These are phyloP conservation scores for Colletotrichum tamarilloi DNA, from an alignment of 2,329 filamentous ascomycete species.

Conservation along the genomic window DNA sequence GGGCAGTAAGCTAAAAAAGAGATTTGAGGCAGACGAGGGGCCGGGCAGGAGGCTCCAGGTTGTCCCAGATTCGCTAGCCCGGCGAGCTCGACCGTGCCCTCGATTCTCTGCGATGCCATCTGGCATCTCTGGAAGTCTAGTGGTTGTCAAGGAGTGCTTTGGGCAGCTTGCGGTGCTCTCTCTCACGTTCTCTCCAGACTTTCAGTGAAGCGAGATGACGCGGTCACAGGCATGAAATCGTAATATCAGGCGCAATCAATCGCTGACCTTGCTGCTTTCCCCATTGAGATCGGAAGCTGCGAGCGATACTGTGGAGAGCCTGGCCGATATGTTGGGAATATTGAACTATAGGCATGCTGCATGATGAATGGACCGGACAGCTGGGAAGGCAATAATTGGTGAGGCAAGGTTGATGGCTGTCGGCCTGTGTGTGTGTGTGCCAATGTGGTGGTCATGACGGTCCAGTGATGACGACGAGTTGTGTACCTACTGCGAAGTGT, in stretches of 20 bases:
- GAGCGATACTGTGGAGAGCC: slow-evolving; percentile 2
- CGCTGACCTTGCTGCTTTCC: slow-evolving; percentile 10
- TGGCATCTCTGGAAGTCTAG: not conserved
- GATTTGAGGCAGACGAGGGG: not conserved
- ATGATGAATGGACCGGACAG: slow-evolving; percentile 14
- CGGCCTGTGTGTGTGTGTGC: not conserved
- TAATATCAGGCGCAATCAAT: slow-evolving; percentile 33
- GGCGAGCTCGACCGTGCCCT: not conserved
- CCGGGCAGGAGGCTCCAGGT: slow-evolving; percentile 5
- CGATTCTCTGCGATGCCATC: slow-evolving; percentile 14
- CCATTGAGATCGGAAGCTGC: slow-evolving; percentile 2
- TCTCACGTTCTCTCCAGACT: slow-evolving; percentile 6
- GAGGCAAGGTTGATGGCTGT: slow-evolving; percentile 20
- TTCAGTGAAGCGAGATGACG: slow-evolving; percentile 6
- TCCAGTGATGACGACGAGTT: slow-evolving; percentile 1
- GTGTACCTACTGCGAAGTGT: not conserved
- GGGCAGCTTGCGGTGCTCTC: not conserved
- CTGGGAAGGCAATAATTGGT: slow-evolving; percentile 11
- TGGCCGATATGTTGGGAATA: not conserved
- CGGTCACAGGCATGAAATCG: slow-evolving; percentile 26
- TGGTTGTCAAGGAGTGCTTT: not conserved
- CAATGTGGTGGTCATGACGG: slow-evolving; percentile 11
- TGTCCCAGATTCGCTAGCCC: not conserved
- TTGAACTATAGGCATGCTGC: slow-evolving; percentile 9
- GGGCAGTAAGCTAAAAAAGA: not conserved